A percentile compares a stretch with the other conserved stretches of the same genome.
Evolutionary conservation across 768 basidiomycete species (phyloP).

Genomic region (Serendipita sp.): DNA sequence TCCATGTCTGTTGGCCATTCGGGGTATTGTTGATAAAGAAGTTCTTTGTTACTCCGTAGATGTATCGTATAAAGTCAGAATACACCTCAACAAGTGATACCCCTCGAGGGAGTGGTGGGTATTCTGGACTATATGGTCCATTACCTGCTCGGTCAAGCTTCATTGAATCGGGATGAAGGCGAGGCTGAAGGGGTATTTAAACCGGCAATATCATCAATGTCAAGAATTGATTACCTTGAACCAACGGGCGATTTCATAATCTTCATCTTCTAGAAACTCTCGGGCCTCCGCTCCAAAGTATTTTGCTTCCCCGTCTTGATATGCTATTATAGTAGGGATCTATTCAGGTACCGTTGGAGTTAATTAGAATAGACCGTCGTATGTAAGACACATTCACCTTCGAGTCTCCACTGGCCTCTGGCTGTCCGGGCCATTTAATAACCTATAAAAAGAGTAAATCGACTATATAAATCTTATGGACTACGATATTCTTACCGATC

Average conservation of each 20-base stretch:
- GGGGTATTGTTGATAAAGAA: neutral
- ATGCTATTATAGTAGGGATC: neutral
- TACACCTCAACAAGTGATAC: neutral
- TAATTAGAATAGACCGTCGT: too few species aligned
- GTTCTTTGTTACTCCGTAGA: neutral
- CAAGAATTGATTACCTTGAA: neutral
- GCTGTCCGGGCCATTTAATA: slow-evolving; percentile 5
- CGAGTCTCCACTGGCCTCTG: neutral
- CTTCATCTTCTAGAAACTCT: neutral
- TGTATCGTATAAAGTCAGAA: slow-evolving; percentile 4
- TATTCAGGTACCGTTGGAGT: neutral
- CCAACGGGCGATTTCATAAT: neutral
- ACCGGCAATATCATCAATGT: neutral
- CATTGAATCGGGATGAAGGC: neutral
- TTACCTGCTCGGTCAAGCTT: neutral
- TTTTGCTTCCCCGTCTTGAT: neutral
- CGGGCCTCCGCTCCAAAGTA: neutral
- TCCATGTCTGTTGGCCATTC: slow-evolving; percentile 4
- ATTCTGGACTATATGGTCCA: neutral
- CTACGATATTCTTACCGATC: too few species aligned
- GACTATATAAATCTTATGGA: too few species aligned
- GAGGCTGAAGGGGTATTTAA: neutral
- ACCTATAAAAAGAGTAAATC: neutral
- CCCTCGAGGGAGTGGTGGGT: neutral
- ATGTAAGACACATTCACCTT: neutral